Percentiles rank a stretch among this genome's conserved stretches.
Evolutionary conservation across 2,329 filamentous ascomycete genomes (phyloP).

Genomic region (Fusarium brevicatenulatum): DNA sequence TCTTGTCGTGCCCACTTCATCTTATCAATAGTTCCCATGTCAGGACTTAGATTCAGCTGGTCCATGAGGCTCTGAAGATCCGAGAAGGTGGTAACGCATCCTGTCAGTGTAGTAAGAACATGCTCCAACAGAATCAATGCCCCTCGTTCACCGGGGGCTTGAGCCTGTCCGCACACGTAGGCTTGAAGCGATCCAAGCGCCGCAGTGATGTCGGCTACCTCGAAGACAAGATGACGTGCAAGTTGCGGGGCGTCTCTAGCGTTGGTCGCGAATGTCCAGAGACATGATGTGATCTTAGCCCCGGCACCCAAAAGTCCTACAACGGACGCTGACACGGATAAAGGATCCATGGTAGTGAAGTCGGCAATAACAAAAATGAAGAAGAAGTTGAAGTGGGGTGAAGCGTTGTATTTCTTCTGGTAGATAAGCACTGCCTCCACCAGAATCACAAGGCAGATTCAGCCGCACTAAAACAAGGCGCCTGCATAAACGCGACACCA

Average conservation of each 20-base stretch:
- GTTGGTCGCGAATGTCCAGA: not conserved
- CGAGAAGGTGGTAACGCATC: not conserved
- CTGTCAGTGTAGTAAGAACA: not conserved
- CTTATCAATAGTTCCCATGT: not conserved
- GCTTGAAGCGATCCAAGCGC: not conserved
- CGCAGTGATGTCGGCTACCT: not conserved
- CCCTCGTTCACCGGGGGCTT: not conserved
- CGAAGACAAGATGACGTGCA: not conserved
- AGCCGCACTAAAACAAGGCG: not conserved
- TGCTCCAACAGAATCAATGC: not conserved
- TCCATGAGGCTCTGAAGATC: not conserved
- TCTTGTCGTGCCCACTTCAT: not conserved
- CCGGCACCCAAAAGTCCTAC: not conserved
- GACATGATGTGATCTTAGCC: not conserved
- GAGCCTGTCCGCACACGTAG: not conserved
- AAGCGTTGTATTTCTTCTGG: not conserved
- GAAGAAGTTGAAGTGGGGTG: not conserved
- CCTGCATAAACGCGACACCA: not conserved
- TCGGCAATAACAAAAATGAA: fast-evolving
- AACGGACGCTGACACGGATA: not conserved
- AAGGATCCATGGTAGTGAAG: not conserved
- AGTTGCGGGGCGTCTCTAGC: not conserved
- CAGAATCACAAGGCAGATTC: not conserved
- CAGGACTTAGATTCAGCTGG: not conserved
- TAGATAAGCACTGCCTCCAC: not conserved